Conservation (phyloP, 2,329 filamentous ascomycete species). For the Colletotrichum karsti region DNA sequence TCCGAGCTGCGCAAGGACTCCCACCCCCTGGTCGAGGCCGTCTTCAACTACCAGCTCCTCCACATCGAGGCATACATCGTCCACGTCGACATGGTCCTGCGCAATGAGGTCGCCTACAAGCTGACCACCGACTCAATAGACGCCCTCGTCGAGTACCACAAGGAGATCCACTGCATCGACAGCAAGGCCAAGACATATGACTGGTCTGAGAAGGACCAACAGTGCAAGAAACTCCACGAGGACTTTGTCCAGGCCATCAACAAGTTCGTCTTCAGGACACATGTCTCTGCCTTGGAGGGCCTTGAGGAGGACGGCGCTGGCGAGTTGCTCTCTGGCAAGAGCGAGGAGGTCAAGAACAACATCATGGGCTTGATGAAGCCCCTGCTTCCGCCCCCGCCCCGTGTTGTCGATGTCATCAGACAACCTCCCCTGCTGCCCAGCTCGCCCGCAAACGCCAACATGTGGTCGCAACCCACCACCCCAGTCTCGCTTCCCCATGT, state of each 20-base stretch:
- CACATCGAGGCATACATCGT: conserved; percentile 98
- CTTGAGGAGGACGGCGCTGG: conserved; percentile 96
- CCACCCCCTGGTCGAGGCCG: conserved; percentile 83
- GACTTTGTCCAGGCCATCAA: conserved; percentile 97
- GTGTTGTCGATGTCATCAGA: conserved; percentile 88
- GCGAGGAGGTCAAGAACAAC: conserved; percentile 90
- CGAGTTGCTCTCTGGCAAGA: conserved; percentile 89
- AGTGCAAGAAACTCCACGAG: conserved; percentile 96
- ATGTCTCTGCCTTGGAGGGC: conserved; percentile 89
- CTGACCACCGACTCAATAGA: conserved; percentile 95
- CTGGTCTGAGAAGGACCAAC: conserved; percentile 96
- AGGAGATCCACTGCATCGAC: conserved; percentile 92
- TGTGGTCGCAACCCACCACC: conserved; percentile 77
- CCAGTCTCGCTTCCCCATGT: conserved; percentile 74
- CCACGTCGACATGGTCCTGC: conserved; percentile 97
- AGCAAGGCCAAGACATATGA: conserved; percentile 88
- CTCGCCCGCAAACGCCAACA: conserved; percentile 75
- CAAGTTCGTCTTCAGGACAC: conserved; percentile 93
- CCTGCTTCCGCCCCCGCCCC: conserved; percentile 84
- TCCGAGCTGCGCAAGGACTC: conserved; percentile 83
- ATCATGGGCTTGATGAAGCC: conserved; percentile 89
- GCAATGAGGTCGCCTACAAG: conserved; percentile 98
- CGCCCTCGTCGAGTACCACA: conserved; percentile 92
- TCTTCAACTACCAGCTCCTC: conserved; percentile 93
- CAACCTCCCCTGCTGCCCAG: conserved; percentile 87